phyloP scores from a whole-genome alignment of 2,329 filamentous ascomycete species.

The Monosporascus sp. region DNA sequence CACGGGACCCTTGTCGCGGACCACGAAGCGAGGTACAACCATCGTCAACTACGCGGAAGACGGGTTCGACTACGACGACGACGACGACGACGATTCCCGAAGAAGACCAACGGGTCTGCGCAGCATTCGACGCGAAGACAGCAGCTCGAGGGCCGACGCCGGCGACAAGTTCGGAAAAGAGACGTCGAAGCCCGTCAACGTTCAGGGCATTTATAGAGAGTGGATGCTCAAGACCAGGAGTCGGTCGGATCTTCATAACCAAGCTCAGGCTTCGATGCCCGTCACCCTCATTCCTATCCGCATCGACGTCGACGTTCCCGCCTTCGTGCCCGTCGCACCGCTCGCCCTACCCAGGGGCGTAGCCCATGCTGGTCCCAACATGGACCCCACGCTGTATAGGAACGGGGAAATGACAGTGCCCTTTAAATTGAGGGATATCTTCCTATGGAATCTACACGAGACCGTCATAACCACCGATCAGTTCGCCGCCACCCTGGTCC shows the following conservation, averaged over 20 bases:
- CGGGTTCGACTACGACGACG: slow-evolving; percentile 74
- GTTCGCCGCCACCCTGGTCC: slow-evolving; percentile 84
- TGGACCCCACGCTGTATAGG: slow-evolving; percentile 61
- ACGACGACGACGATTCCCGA: slow-evolving; percentile 69
- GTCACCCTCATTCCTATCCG: slow-evolving; percentile 91
- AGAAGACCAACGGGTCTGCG: slow-evolving; percentile 79
- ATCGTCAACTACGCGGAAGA: slow-evolving; percentile 98
- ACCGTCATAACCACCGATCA: slow-evolving; percentile 90
- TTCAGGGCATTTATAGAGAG: slow-evolving; percentile 89
- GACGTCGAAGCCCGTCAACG: slow-evolving; percentile 67
- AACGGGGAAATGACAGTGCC: slow-evolving; percentile 73
- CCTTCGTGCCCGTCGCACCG: slow-evolving; percentile 63
- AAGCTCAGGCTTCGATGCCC: slow-evolving; percentile 68
- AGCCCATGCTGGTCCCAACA: slow-evolving; percentile 61
- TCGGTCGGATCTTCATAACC: slow-evolving; percentile 55
- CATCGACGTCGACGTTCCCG: slow-evolving; percentile 86
- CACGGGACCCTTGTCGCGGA: slow-evolving; percentile 65
- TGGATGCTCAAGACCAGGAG: slow-evolving; percentile 77
- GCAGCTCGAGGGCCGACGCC: slow-evolving; percentile 55
- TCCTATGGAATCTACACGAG: slow-evolving; percentile 96
- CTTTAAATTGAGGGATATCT: slow-evolving; percentile 89
- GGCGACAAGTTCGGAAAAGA: slow-evolving; percentile 81
- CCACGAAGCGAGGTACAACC: slow-evolving; percentile 94
- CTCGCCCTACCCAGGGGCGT: slow-evolving; percentile 58
- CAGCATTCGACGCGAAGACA: slow-evolving; percentile 74